phyloP scores from a whole-genome alignment of 257 asterid species.

The Ballota nigra region DNA sequence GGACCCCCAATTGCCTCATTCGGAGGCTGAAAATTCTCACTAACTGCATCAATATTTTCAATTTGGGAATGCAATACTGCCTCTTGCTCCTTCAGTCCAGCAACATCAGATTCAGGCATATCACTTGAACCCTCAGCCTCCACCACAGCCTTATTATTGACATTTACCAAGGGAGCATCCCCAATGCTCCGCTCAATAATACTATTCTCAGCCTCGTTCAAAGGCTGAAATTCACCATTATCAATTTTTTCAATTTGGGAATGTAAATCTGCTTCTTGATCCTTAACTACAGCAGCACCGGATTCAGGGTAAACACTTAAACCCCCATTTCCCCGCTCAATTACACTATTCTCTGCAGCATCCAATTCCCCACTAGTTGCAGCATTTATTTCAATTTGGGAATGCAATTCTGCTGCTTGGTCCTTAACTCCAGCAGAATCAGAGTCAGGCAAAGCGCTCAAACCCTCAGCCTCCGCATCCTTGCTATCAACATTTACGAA shows the following conservation, averaged over 20 bases:
- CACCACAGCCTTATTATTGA: neutral
- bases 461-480: constrained; percentile 6
- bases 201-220: neutral
- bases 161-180: constrained; percentile 4
- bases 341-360: constrained; percentile 8
- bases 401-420: neutral
- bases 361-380: neutral
- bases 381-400: constrained; percentile 11
- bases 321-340: neutral
- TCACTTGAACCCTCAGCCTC: neutral
- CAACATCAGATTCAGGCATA: neutral
- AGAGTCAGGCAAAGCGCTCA: neutral
- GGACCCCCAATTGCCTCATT: neutral
- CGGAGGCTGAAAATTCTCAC: neutral
- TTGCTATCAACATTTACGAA: neutral
- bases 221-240: neutral
- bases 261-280: neutral
- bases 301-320: neutral
- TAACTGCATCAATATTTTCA: neutral
- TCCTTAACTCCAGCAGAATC: neutral
- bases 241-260: neutral
- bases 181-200: neutral
- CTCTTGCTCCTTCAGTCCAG: neutral
- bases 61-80: neutral
- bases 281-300: neutral